Evolutionary conservation across 2,329 filamentous ascomycete genomes (phyloP).

Genomic region (Ampelomyces quisqualis): DNA sequence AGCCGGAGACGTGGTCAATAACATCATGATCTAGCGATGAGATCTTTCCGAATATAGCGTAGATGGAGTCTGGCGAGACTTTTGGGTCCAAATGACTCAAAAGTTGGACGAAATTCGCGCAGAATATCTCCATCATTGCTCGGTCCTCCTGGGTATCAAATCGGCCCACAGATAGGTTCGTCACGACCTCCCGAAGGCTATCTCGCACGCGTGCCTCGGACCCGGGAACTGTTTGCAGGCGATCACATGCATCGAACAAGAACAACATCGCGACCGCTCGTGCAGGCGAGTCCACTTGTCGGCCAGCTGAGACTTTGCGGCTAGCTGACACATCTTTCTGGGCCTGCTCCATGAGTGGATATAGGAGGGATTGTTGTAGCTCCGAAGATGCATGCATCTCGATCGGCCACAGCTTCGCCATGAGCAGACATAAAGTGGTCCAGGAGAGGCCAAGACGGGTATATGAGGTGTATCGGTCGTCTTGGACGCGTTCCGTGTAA

Average conservation of each 20-base stretch:
- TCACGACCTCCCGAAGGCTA: conserved; percentile 24
- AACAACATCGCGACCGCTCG: conserved; percentile 31
- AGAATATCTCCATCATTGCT: conserved; percentile 29
- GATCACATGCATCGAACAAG: conserved; percentile 28
- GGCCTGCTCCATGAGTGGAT: conserved; percentile 32
- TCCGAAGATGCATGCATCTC: conserved; percentile 28
- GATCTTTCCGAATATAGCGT: conserved; percentile 20
- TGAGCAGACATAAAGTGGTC: conserved; percentile 32
- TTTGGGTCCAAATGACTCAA: conserved; percentile 23
- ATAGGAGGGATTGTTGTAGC: conserved; percentile 26
- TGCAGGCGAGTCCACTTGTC: conserved; percentile 17
- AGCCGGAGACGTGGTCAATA: conserved; percentile 12
- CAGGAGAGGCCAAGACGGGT: conserved; percentile 25
- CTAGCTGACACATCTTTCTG: conserved; percentile 20
- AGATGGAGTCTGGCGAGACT: conserved; percentile 16
- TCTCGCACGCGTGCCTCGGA: conserved; percentile 21
- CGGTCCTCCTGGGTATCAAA: conserved; percentile 19
- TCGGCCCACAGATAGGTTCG: conserved; percentile 17
- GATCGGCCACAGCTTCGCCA: conserved; percentile 35
- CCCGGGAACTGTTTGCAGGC: conserved; percentile 25
- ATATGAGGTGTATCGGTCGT: conserved; percentile 19
- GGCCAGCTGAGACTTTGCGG: conserved; percentile 8
- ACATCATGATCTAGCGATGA: conserved; percentile 11
- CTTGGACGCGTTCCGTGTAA: conserved; percentile 24
- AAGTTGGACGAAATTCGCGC: conserved; percentile 27